A percentile compares a stretch with the other conserved stretches of the same genome.
Evolutionary conservation across 306 rosid species (phyloP).

Genomic region (Begonia peltatifolia): DNA sequence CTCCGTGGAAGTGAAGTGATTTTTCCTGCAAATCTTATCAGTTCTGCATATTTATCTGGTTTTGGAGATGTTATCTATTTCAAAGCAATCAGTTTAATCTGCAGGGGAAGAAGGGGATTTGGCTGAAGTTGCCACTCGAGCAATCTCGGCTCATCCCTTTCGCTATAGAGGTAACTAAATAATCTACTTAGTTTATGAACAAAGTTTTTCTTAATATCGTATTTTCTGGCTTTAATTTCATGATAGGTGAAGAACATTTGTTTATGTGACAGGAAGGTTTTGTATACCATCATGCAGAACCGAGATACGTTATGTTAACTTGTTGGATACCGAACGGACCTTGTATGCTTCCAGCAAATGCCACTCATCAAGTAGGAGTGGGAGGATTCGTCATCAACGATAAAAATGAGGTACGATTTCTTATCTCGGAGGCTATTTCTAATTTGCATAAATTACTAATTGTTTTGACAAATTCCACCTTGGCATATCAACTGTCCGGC

Average conservation of each 20-base stretch:
- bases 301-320: constrained; percentile 84
- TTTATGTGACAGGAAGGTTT: constrained; percentile 72
- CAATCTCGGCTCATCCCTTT: constrained; percentile 64
- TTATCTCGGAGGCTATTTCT: too few relatives aligned
- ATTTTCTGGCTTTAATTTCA: background rate
- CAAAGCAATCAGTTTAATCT: too few relatives aligned
- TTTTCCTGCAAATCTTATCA: background rate
- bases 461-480: too few relatives aligned
- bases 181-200: too few relatives aligned
- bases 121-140: constrained; percentile 78
- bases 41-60: background rate
- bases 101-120: constrained; percentile 91
- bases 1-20: background rate
- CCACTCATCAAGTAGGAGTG: constrained; percentile 92
- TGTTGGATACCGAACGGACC: constrained; percentile 95
- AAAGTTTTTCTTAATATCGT: background rate
- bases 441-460: too few relatives aligned
- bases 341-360: constrained; percentile 85
- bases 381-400: constrained; percentile 87
- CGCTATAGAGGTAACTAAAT: constrained; percentile 57
- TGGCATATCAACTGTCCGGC: too few relatives aligned
- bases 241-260: background rate
- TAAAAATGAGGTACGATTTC: constrained; percentile 43
- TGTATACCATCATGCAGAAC: constrained; percentile 82
- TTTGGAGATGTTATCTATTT: too few relatives aligned